Evolutionary conservation across 78 protist genomes (phyloP).

Genomic region (Mastigamoeba balamuthi): DNA sequence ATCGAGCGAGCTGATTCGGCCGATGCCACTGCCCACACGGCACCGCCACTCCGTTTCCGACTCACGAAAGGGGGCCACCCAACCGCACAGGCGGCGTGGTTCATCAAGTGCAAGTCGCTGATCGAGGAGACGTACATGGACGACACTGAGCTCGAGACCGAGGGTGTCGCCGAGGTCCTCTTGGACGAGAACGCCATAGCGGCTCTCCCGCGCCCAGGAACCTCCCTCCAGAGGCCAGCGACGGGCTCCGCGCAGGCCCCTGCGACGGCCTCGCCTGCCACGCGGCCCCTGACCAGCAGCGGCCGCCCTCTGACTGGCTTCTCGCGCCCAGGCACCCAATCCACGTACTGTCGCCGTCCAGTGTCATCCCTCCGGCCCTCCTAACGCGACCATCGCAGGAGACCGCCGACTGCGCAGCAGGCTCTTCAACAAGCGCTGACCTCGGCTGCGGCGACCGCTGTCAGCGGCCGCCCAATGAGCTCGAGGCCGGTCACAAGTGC

Average conservation of each 20-base stretch:
- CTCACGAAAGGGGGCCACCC: too few relatives aligned
- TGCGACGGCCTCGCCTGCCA: neutral
- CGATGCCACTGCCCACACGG: too few relatives aligned
- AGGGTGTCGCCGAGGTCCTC: slow-evolving; percentile 46
- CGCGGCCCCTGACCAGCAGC: slow-evolving; percentile 40
- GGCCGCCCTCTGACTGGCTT: slow-evolving; percentile 74
- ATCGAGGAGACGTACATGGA: slow-evolving; percentile 19
- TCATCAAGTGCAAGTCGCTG: slow-evolving; percentile 24
- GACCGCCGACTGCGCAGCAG: neutral
- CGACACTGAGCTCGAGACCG: slow-evolving; percentile 56
- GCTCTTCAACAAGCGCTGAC: neutral
- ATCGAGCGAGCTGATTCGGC: too few relatives aligned
- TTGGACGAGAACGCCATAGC: slow-evolving; percentile 54
- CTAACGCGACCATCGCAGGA: neutral
- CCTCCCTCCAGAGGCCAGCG: slow-evolving; percentile 26
- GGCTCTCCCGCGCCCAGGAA: slow-evolving; percentile 40
- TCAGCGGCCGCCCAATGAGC: slow-evolving; percentile 40
- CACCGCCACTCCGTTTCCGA: too few relatives aligned
- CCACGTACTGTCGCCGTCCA: neutral
- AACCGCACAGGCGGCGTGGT: slow-evolving; percentile 34
- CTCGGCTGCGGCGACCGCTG: too few relatives aligned
- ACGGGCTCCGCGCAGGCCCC: neutral
- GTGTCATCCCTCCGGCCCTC: neutral
- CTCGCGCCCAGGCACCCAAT: slow-evolving; percentile 67
- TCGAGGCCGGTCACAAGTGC: slow-evolving; percentile 44